phyloP scores from a whole-genome alignment of 495 filamentous ascomycete genomes.

The Penicillium desertorum region DNA sequence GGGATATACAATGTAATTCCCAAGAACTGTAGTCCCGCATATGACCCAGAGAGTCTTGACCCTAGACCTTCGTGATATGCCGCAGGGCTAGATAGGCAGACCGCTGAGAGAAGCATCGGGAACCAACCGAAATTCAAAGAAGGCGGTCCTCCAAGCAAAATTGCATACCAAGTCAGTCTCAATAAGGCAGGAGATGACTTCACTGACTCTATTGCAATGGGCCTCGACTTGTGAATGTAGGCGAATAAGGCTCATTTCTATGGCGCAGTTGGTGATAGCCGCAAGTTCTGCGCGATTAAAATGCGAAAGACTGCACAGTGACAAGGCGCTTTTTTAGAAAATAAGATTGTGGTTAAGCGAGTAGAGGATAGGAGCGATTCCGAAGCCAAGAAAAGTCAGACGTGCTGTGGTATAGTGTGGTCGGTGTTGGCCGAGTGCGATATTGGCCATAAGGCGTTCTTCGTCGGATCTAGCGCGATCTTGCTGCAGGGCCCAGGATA shows the following conservation, averaged over 20 bases:
- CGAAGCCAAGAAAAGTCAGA: not conserved
- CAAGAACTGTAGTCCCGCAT: not conserved
- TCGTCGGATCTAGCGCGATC: conserved; percentile 11
- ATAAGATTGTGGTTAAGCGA: not conserved
- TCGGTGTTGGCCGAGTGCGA: conserved; percentile 10
- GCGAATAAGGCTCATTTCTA: conserved; percentile 9
- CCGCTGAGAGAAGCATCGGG: not conserved
- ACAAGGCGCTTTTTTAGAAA: conserved; percentile 11
- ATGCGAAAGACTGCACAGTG: conserved; percentile 15
- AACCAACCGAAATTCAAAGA: not conserved
- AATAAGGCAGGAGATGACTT: conserved; percentile 1
- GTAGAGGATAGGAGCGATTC: not conserved
- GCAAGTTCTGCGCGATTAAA: conserved; percentile 15
- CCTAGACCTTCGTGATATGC: not conserved
- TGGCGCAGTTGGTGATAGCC: conserved; percentile 45
- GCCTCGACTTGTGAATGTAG: not conserved
- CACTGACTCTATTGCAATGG: conserved; percentile 1
- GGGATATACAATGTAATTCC: not conserved
- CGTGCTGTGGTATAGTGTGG: conserved; percentile 1
- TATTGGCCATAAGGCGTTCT: not conserved
- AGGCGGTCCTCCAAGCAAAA: not conserved
- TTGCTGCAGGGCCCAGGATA: not conserved
- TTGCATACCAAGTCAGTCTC: not conserved
- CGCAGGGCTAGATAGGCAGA: not conserved
- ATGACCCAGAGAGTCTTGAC: not conserved